Evolutionary conservation across 2,329 filamentous ascomycete genomes (phyloP).

Genomic region (Diaporthe ampelina): DNA sequence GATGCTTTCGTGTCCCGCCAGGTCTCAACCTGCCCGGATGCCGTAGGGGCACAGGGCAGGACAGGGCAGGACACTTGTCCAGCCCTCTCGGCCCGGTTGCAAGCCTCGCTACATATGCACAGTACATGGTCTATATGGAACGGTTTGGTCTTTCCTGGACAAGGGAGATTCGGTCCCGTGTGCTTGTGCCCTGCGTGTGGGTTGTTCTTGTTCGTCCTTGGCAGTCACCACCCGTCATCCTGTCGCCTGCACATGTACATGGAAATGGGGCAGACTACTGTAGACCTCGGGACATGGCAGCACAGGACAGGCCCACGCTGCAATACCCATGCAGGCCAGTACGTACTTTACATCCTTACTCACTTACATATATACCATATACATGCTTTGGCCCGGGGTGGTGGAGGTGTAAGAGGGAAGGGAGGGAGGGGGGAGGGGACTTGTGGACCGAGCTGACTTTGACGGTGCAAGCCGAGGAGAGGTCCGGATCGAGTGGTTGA

Average conservation of each 20-base stretch:
- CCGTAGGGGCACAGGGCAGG: constrained; percentile 29
- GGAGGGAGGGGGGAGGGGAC: not conserved
- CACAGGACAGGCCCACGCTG: constrained; percentile 1
- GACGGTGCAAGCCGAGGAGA: constrained; percentile 30
- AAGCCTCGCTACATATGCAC: constrained; percentile 22
- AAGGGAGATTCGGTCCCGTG: constrained; percentile 28
- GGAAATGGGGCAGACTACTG: not conserved
- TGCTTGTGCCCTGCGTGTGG: constrained; percentile 30
- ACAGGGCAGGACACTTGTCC: constrained; percentile 18
- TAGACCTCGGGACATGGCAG: constrained; percentile 25
- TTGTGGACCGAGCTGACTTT: constrained; percentile 27
- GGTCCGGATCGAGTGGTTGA: constrained; percentile 19
- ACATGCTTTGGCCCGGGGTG: constrained; percentile 18
- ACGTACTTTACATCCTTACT: not conserved
- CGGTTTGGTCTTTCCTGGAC: constrained; percentile 17
- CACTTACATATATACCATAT: not conserved
- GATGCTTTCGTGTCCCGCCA: constrained; percentile 25
- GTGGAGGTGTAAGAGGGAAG: constrained; percentile 4
- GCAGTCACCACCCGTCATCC: constrained; percentile 19
- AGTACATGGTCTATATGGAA: constrained; percentile 9
- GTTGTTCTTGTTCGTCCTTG: constrained; percentile 24
- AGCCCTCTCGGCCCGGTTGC: constrained; percentile 30
- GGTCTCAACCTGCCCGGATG: constrained; percentile 30
- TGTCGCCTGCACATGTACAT: constrained; percentile 16
- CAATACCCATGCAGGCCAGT: constrained; percentile 3